Evolutionary conservation across 1,284 basidiomycete species (phyloP), one percentile per base, ranked within the genome.

Genomic region (Malassezia obtusa): DNA sequence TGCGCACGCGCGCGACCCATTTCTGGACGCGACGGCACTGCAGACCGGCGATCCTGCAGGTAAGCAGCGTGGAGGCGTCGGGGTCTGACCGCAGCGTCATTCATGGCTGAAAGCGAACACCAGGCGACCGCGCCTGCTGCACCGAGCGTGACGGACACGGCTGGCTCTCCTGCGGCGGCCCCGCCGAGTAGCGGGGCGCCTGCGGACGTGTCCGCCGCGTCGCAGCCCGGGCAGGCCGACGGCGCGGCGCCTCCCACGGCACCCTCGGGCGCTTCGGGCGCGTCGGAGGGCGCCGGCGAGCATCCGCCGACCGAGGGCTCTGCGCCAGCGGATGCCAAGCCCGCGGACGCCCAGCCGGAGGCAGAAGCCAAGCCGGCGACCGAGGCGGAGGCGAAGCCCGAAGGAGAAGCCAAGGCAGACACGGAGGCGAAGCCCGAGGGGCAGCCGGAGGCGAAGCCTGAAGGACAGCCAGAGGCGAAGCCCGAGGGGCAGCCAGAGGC

Each of bases 91-190:
- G 28, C 40, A 8, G 14, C 19, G 21, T 9, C 30, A 25, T 21
- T 30, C 17, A 46, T 46, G 45, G 45, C 32, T 7, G 45, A 46
- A 14, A 26, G 12, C 7, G 45, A 46, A 46, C 45, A 24, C n/a
- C 30, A 46, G 15, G 33, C 45, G 35, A 32, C 12, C 22, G 45
- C 26, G 32, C 32, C 43, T 36, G 33, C 33, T 6, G 28, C 6
- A 7, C 7, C 28, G 12, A 6, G 28, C 28, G 8, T 15, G 33
- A 36, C 33, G 6, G 33, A 36, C 8, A 15, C 14, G 33, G 8
- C 33, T 7, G 33, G 6, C 17, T 14, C 17, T 15, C 8, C 12
- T 36, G 14, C 33, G 7, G 14, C 17, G 7, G 28, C n/a, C n/a
- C n/a, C n/a, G n/a, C n/a, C n/a, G n/a, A n/a, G 28, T 30, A 12